phyloP scores from a whole-genome alignment of 75 land plant species.

The Gnetum montanum region DNA sequence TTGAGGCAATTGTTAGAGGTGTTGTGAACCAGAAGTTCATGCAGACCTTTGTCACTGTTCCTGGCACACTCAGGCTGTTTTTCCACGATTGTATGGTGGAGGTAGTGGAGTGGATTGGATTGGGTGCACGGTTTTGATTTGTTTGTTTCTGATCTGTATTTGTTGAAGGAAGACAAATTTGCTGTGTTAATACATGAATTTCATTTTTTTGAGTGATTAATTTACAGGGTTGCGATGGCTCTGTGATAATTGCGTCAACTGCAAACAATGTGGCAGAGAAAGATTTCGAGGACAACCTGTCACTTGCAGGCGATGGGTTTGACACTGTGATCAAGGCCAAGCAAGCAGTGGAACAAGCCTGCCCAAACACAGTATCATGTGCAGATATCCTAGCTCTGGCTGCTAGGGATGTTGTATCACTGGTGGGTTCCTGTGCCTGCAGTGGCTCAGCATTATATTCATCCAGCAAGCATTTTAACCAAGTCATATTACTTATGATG shows the following conservation, averaged over 20 bases:
- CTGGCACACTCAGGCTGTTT: conserved; percentile 49
- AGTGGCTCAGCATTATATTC: too few relatives aligned
- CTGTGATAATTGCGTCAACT: conserved; percentile 41
- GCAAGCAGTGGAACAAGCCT: conserved; percentile 44
- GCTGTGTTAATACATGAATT: neutral
- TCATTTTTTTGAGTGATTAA: neutral
- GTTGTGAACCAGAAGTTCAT: conserved; percentile 28
- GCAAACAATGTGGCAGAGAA: conserved; percentile 55
- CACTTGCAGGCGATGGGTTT: conserved; percentile 84
- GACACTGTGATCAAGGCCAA: conserved; percentile 85
- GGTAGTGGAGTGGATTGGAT: conserved; percentile 2
- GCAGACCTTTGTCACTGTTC: conserved; percentile 29
- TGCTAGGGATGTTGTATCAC: conserved; percentile 16
- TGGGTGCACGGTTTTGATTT: neutral
- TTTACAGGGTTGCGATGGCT: conserved; percentile 67
- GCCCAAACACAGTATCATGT: conserved; percentile 24
- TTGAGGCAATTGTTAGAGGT: conserved; percentile 26
- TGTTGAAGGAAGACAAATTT: neutral
- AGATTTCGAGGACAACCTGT: conserved; percentile 53
- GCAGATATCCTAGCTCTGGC: conserved; percentile 27
- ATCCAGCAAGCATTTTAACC: too few relatives aligned
- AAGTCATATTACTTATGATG: neutral
- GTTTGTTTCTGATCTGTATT: neutral
- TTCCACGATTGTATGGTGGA: conserved; percentile 32
- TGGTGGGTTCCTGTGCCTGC: conserved; percentile 6